Conservation (phyloP, 441 rosid genomes). For the Euphorbia corollata region DNA sequence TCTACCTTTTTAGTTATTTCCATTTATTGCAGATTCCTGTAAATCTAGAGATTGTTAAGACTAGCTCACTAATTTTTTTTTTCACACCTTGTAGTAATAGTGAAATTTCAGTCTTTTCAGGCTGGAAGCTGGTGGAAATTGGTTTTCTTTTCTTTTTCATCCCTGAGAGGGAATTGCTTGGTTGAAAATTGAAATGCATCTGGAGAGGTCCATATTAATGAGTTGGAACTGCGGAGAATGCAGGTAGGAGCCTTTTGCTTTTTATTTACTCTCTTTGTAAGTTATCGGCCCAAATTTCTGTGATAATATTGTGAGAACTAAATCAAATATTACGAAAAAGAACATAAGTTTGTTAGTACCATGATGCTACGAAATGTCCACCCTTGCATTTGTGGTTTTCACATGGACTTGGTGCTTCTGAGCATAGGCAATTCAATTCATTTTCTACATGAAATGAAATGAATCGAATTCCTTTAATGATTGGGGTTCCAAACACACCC, state of each 20-base stretch:
- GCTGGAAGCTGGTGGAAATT: conserved; percentile 11
- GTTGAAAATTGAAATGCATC: conserved; percentile 16
- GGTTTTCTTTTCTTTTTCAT: not conserved
- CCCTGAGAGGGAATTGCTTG: conserved; percentile 13
- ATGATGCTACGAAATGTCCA: not conserved
- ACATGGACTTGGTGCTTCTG: conserved; percentile 4
- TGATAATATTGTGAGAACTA: not conserved
- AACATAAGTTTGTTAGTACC: not conserved
- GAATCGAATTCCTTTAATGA: too few species aligned
- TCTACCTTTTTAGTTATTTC: not conserved
- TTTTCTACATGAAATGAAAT: too few species aligned
- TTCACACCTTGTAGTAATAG: not conserved
- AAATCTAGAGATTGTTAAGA: not conserved
- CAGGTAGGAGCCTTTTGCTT: conserved; percentile 33
- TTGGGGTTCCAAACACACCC: too few species aligned
- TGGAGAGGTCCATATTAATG: not conserved
- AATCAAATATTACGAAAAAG: not conserved
- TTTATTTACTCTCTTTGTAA: conserved; percentile 1
- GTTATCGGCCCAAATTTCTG: conserved; percentile 5
- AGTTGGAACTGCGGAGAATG: conserved; percentile 4
- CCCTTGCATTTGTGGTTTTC: not conserved
- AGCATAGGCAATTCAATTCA: not conserved
- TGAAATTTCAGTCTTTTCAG: conserved; percentile 1
- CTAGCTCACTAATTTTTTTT: not conserved
- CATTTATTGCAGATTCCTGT: not conserved